A percentile compares a stretch with the other conserved stretches of the same genome.
Evolutionary conservation across 352 stramenopile genomes (phyloP).

Genomic region (Poterioochromonas sp.): DNA sequence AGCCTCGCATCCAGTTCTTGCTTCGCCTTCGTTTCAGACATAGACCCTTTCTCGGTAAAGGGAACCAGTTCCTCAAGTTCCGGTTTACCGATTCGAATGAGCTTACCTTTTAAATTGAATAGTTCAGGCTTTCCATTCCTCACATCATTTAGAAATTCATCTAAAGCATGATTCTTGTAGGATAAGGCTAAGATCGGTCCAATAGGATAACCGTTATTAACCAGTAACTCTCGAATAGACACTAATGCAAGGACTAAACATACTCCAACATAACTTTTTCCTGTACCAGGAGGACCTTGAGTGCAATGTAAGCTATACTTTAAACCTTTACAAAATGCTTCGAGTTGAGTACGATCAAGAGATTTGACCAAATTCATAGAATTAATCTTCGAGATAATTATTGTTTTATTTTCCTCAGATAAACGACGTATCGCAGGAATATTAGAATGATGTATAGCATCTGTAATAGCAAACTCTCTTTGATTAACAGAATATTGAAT

Average conservation of each 20-base stretch:
- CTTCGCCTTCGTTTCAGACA: background rate
- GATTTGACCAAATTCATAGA: background rate
- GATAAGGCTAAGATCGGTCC: constrained; percentile 26
- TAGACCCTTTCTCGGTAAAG: background rate
- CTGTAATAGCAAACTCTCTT: background rate
- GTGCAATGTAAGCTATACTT: constrained; percentile 19
- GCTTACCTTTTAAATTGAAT: background rate
- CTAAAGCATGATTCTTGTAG: constrained; percentile 33
- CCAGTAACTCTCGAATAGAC: background rate
- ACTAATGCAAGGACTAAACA: constrained; percentile 30
- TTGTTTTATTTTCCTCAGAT: background rate
- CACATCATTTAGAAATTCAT: constrained; percentile 33
- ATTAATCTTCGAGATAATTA: background rate
- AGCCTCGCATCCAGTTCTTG: background rate
- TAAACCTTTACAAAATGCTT: background rate
- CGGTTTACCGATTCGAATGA: constrained; percentile 22
- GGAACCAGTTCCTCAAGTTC: background rate
- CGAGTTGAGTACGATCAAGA: constrained; percentile 8
- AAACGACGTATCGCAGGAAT: background rate
- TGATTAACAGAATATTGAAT: background rate
- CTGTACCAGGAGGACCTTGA: constrained; percentile 32
- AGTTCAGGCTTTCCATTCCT: background rate
- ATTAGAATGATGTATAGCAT: background rate
- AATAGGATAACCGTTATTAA: background rate
- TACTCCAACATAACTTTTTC: constrained; percentile 34